These are phyloP conservation scores for Chaetomium strumarium DNA, from an alignment of 2,329 filamentous ascomycete species.

Conservation along the genomic window DNA sequence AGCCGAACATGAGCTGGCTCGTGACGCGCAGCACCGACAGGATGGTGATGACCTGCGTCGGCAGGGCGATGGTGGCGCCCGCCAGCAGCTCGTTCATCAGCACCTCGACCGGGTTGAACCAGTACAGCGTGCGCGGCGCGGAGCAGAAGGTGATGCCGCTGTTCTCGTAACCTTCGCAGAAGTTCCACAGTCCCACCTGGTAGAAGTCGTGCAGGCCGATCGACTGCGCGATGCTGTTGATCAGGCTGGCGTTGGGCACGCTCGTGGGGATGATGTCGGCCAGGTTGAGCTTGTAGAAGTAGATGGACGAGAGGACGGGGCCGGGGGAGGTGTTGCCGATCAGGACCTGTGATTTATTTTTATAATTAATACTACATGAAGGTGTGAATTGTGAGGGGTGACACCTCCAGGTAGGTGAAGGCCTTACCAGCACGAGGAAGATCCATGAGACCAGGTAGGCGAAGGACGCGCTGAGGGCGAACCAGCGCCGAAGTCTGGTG, in stretches of 20 bases:
- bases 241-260: conserved; percentile 64
- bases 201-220: conserved; percentile 93
- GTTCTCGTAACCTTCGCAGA: conserved; percentile 77
- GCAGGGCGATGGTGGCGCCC: conserved; percentile 77
- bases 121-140: conserved; percentile 63
- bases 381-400: too few relatives aligned
- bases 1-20: conserved; percentile 82
- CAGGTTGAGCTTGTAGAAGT: conserved; percentile 80
- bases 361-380: neutral
- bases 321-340: conserved; percentile 66
- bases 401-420: too few relatives aligned
- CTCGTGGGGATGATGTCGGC: conserved; percentile 71
- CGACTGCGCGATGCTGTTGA: conserved; percentile 82
- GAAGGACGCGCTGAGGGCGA: conserved; percentile 58
- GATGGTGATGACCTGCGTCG: conserved; percentile 64
- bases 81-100: conserved; percentile 72
- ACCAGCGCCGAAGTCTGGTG: conserved; percentile 51
- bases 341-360: conserved; percentile 52
- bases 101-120: conserved; percentile 86
- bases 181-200: conserved; percentile 85
- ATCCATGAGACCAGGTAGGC: conserved; percentile 69
- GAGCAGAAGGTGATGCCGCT: conserved; percentile 74
- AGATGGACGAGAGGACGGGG: conserved; percentile 61
- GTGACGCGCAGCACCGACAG: conserved; percentile 68
- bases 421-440: conserved; percentile 68